A percentile compares a stretch with the other conserved stretches of the same genome.
Conservation (phyloP, 352 stramenopile species). For the Globisporangium orthogonon region DNA sequence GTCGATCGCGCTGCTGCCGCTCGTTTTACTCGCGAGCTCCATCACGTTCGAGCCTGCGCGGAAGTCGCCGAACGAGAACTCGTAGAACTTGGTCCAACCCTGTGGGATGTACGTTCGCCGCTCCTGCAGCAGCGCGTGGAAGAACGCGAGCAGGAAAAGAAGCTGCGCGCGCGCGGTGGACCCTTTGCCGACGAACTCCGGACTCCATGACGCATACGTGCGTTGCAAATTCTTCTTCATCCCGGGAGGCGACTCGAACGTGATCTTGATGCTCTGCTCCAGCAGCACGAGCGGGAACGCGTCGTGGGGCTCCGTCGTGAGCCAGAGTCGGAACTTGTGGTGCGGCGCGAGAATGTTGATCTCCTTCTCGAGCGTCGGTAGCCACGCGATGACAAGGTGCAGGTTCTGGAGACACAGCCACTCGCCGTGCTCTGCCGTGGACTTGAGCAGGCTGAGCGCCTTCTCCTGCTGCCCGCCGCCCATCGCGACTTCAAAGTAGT, state of each 20-base stretch:
- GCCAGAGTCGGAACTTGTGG: conserved; percentile 92
- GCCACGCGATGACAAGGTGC: conserved; percentile 92
- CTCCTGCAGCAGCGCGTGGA: conserved; percentile 86
- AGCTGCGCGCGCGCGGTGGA: conserved; percentile 46
- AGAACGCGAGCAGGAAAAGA: conserved; percentile 87
- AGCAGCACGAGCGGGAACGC: conserved; percentile 90
- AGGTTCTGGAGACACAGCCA: conserved; percentile 97
- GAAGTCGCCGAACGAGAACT: conserved; percentile 93
- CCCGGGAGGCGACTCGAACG: conserved; percentile 92
- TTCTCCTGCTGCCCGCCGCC: conserved; percentile 92
- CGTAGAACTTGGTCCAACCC: conserved; percentile 96
- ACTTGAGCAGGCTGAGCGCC: conserved; percentile 77
- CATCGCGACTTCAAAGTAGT: conserved; percentile 94
- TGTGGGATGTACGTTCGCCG: conserved; percentile 92
- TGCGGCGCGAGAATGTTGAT: conserved; percentile 67
- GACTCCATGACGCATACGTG: conserved; percentile 85
- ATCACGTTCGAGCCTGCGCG: conserved; percentile 91
- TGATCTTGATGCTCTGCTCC: conserved; percentile 92
- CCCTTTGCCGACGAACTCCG: conserved; percentile 59
- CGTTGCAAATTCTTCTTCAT: conserved; percentile 95
- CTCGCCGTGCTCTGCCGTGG: conserved; percentile 72
- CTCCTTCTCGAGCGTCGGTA: conserved; percentile 90
- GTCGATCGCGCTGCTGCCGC: conserved; percentile 50
- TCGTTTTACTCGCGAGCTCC: conserved; percentile 53
- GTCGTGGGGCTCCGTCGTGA: conserved; percentile 91